Base-by-base conservation (phyloP, 768 basidiomycete species). In the Agaricus blazei region DNA sequence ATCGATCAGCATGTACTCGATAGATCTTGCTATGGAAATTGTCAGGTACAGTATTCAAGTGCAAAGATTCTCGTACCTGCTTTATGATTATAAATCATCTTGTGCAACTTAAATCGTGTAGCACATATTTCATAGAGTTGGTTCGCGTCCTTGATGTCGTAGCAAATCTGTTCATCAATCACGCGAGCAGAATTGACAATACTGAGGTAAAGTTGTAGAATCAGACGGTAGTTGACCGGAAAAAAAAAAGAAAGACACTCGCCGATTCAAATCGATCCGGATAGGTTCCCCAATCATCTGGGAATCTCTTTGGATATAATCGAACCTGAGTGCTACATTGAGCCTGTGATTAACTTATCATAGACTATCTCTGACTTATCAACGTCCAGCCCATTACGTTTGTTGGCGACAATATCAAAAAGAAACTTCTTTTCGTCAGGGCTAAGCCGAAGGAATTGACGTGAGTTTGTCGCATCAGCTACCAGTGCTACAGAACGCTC, bases 1-100 rank as follows among this genome's bases (percentile, higher is more conserved):
- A 60, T 93, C 90, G 12, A 90, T 75, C n/a, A 93, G 72, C 91
- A 93, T 93, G 62, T 85, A 81, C 65, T 91, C 91, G 49, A 92
- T 85, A 0, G 88, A 83, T 60, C 80, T 87, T 3, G 88, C 89
- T 88, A 64, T 42, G n/a, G 24, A 45, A 36, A 40, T 36, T 8
- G 1, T 15, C 54, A 34, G 49, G 31, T 9, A n/a, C 8, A 15
- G n/a, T 11, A 19, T 31, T 28, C 38, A 31, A 38, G 38, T 19
- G 23, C 26, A 29, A 45, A 28, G 8, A 19, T 12, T 12, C 44
- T 37, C 76, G 23, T 56, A 83, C 83, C 84, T 1, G 87, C 82
- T 65, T 91, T 91, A 67, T 93, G 90, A 57, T 82, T 84, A 60
- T 93, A 93, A n/a, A 90, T 77, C 6, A 77, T 78, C 64, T 91